Base-by-base conservation (phyloP, 805 yeast species). In the Ogataea glucozyma region DNA sequence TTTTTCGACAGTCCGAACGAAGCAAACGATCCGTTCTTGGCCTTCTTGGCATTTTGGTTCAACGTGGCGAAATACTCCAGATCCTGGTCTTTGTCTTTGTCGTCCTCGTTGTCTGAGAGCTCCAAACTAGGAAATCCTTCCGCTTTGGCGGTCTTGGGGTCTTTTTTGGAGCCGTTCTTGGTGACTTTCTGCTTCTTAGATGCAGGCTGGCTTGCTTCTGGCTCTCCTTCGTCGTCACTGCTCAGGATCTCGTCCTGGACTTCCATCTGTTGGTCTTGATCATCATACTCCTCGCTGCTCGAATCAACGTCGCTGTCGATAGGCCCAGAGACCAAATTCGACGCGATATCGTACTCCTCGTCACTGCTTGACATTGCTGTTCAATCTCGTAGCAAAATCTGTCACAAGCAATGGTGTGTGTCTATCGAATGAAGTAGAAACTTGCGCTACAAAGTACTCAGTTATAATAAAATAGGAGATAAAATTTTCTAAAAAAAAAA, bases 1-100 rank as follows among this genome's bases (percentile, higher is more conserved):
- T 76, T 70, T 58, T 83, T 84, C 12, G 95, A 84, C 37, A 93
- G 73, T 1, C 98, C 97, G 67, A 91, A 86, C 34, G 95, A 83
- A 3, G 88, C 88, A 70, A 91, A 91, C 19, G 95, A 78, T 27
- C 97, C 96, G 39, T 76, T 75, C 60, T 85, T 82, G 33, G 80
- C 81, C 56, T 79, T 82, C 58, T 78, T 79, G 26, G 67, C 53
- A 50, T 62, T 20, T 72, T 76, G 52, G 27, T 49, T 46, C 3
- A 49, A 30, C 18, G 48, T 32, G n/a, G 57, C 40, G 43, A 75
- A 75, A 53, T 73, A 66, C 48, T 61, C 70, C 12, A 33, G 43
- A 47, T 39, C 51, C 4, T 8, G 10, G 16, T 71, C 72, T 13
- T 70, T 72, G n/a, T 65, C 72, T 18, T 72, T 73, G 10, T 41